Evolutionary conservation across 2,329 filamentous ascomycete genomes (phyloP).

Genomic region (Fusarium graminum): DNA sequence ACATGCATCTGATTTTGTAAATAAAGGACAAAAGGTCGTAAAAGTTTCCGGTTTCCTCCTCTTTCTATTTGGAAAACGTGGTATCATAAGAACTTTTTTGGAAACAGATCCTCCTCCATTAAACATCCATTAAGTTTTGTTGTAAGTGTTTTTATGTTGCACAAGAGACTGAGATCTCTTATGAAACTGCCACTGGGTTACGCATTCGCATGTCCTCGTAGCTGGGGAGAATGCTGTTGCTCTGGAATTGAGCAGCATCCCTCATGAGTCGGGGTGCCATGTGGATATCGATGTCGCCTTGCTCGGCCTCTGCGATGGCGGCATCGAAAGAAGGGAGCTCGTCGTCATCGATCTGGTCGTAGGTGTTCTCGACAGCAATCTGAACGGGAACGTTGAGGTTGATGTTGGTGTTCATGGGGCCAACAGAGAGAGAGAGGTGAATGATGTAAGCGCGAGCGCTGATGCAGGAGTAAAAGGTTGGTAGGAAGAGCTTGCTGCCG

Average conservation of each 20-base stretch:
- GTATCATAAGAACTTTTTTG: slow-evolving; percentile 36
- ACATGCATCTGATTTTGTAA: slow-evolving; percentile 25
- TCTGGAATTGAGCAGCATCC: slow-evolving; percentile 50
- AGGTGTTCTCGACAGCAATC: slow-evolving; percentile 59
- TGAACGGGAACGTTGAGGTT: slow-evolving; percentile 65
- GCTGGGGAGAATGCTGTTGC: slow-evolving; percentile 55
- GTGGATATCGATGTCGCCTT: slow-evolving; percentile 60
- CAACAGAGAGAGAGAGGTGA: slow-evolving; percentile 60
- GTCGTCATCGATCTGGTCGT: slow-evolving; percentile 49
- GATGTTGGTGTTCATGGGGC: slow-evolving; percentile 59
- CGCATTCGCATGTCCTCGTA: slow-evolving; percentile 54
- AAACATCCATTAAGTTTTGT: slow-evolving; percentile 37
- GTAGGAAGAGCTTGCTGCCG: slow-evolving; percentile 65
- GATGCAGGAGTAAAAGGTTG: slow-evolving; percentile 71
- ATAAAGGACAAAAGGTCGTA: slow-evolving; percentile 32
- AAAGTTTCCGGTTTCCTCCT: slow-evolving; percentile 29
- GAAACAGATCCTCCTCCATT: slow-evolving; percentile 36
- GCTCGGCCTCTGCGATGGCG: slow-evolving; percentile 58
- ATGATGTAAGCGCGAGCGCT: slow-evolving; percentile 67
- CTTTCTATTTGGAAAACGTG: slow-evolving; percentile 29
- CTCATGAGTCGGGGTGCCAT: slow-evolving; percentile 58
- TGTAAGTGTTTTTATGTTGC: slow-evolving; percentile 2
- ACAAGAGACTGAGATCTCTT: slow-evolving; percentile 11
- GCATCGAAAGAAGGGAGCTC: slow-evolving; percentile 65
- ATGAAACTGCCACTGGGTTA: slow-evolving; percentile 46